Evolutionary conservation across 306 rosid species (phyloP), one percentile per base, ranked within the genome.

Genomic region (Morella rubra): DNA sequence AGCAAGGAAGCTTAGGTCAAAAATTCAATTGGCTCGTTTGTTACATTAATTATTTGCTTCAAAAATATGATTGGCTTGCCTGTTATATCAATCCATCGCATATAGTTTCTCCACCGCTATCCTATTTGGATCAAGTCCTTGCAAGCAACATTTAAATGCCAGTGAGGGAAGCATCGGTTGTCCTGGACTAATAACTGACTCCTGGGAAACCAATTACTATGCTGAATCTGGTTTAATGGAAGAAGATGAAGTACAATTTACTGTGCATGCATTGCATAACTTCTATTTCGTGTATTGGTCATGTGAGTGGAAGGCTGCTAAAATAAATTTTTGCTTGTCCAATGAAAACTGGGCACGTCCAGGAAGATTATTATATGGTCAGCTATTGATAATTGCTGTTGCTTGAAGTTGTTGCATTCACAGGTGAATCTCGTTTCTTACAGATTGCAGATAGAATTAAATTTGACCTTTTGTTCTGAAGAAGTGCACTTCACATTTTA

Each of bases 1-100:
- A 75, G 94, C 93, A 2, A 86, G 84, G 83, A 90, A 80, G 80
- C 77, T 90, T 69, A 82, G 55, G 77, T 77, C 27, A 20, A 90
- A 83, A 78, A 53, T 94, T 52, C 83, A 19, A 27, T 9, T 24
- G 44, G 90, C 89, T 76, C 86, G 74, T 52, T 11, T 85, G 13
- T 60, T 49, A 49, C 53, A 49, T 12, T 15, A 12, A 49, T 49
- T 15, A 49, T 49, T 49, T 49, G 16, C 3, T 49, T 77, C 24
- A 14, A 90, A 83, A 78, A 53, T 91, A 47, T 82, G 32, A 27
- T 9, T 19, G 32, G 90, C 88, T 76, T 84, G 73, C 44, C 7
- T 84, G 13, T 58, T 81, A 44, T 83, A 6, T 72, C 89, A 81
- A 84, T 76, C 66, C 62, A 45, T 27, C 73, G 56, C 73, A 18